Percentiles rank a stretch among this genome's conserved stretches.
Evolutionary conservation across 2,329 filamentous ascomycete genomes (phyloP).

Genomic region (Aspergillus udagawae): DNA sequence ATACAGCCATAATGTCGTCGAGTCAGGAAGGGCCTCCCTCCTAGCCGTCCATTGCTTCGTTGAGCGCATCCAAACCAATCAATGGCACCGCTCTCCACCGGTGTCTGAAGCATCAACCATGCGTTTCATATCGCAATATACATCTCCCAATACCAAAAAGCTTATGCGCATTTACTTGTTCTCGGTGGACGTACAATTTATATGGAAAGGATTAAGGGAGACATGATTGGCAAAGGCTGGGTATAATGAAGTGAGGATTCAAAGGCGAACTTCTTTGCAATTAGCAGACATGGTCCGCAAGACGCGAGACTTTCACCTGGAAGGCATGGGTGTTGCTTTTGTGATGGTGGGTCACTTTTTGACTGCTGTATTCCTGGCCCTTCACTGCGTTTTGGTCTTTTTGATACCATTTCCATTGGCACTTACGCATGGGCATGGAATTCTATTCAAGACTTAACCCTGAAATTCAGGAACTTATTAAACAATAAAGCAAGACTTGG

Average conservation of each 20-base stretch:
- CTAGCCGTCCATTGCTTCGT: neutral
- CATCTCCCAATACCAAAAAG: conserved; percentile 39
- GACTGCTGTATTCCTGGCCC: conserved; percentile 25
- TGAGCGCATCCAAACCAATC: conserved; percentile 7
- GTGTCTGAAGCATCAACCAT: conserved; percentile 32
- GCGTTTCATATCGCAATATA: conserved; percentile 33
- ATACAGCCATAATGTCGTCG: neutral
- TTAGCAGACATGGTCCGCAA: conserved; percentile 25
- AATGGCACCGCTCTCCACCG: conserved; percentile 15
- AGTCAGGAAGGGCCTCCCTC: neutral
- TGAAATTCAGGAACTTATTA: conserved; percentile 33
- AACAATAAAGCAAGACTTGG: conserved; percentile 27
- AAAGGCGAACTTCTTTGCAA: conserved; percentile 33
- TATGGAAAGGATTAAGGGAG: conserved; percentile 40
- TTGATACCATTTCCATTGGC: too few relatives aligned
- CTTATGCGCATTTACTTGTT: conserved; percentile 32
- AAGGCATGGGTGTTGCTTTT: conserved; percentile 25
- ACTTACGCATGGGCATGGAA: too few relatives aligned
- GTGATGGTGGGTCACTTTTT: conserved; percentile 22
- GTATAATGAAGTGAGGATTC: conserved; percentile 26
- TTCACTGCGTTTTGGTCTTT: too few relatives aligned
- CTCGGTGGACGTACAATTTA: conserved; percentile 33
- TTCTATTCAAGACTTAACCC: neutral
- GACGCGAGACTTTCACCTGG: conserved; percentile 27
- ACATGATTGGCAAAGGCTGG: conserved; percentile 32